Percentiles rank a stretch among this genome's conserved stretches.
Evolutionary conservation across 2,329 filamentous ascomycete species (phyloP).

Genomic region (Trichoderma sp.): DNA sequence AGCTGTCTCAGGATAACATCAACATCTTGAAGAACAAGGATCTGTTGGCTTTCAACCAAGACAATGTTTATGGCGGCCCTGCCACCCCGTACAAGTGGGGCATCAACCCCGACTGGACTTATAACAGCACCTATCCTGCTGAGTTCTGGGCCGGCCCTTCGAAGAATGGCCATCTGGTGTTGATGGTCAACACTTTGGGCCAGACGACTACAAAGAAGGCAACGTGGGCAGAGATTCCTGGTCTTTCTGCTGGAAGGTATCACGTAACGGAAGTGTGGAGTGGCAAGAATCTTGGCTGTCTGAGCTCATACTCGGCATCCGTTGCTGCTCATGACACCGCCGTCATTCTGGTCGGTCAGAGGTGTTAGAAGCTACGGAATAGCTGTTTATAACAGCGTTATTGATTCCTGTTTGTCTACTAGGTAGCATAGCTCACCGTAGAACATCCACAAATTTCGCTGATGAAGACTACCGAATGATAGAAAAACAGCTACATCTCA

Average conservation of each 20-base stretch:
- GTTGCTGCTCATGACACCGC: slow-evolving; percentile 45
- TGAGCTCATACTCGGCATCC: slow-evolving; percentile 37
- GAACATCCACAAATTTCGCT: not conserved
- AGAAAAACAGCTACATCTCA: not conserved
- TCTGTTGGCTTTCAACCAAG: slow-evolving; percentile 51
- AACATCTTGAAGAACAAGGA: slow-evolving; percentile 49
- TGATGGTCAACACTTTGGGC: slow-evolving; percentile 51
- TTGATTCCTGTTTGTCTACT: not conserved
- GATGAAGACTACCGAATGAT: not conserved
- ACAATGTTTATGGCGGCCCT: slow-evolving; percentile 46
- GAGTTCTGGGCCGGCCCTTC: slow-evolving; percentile 54
- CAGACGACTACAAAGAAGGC: slow-evolving; percentile 42
- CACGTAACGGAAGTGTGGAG: slow-evolving; percentile 53
- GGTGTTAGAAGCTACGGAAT: not conserved
- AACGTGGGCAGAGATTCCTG: slow-evolving; percentile 50
- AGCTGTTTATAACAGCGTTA: not conserved
- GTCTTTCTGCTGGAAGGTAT: slow-evolving; percentile 42
- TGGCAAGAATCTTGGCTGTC: slow-evolving; percentile 45
- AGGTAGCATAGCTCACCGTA: not conserved
- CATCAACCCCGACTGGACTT: slow-evolving; percentile 53
- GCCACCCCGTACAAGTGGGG: slow-evolving; percentile 55
- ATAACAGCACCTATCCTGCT: slow-evolving; percentile 52
- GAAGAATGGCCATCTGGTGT: slow-evolving; percentile 49
- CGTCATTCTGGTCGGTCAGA: slow-evolving; percentile 33
- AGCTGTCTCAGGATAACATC: slow-evolving; percentile 43